A percentile compares a stretch with the other conserved stretches of the same genome.
Conservation (phyloP, 352 stramenopile genomes). For the Globisporangium cylindrosporum region DNA sequence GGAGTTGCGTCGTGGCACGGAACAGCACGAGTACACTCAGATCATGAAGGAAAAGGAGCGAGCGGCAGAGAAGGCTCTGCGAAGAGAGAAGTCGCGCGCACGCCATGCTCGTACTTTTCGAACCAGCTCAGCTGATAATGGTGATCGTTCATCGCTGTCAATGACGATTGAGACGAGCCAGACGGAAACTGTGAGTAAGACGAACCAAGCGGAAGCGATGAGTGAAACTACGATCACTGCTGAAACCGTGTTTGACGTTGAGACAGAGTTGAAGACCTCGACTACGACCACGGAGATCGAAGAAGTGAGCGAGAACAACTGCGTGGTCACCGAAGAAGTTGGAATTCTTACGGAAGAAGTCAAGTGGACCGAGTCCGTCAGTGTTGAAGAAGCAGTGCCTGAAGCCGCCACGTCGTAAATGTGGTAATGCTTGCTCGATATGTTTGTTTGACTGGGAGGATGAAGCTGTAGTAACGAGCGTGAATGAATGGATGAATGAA, state of each 20-base stretch:
- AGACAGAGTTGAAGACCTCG: conserved; percentile 11
- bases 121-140: conserved; percentile 11
- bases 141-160: background rate
- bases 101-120: conserved; percentile 1
- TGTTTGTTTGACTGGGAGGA: background rate
- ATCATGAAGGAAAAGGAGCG: conserved; percentile 27
- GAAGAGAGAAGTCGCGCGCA: conserved; percentile 11
- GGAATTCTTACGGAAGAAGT: background rate
- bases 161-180: background rate
- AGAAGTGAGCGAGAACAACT: conserved; percentile 16
- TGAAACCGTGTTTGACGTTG: background rate
- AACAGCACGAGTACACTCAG: conserved; percentile 48
- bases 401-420: conserved; percentile 1
- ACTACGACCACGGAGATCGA: background rate
- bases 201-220: conserved; percentile 5
- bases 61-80: conserved; percentile 6
- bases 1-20: conserved; percentile 48
- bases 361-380: background rate
- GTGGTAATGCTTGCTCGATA: background rate
- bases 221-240: background rate
- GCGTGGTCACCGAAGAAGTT: conserved; percentile 4
- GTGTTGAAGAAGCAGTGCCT: background rate
- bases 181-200: background rate
- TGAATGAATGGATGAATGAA: too few relatives aligned
- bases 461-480: background rate